These are phyloP conservation scores for Backusella luteola DNA, from an alignment of 192 early-diverging fungal genomes.

Conservation along the genomic window DNA sequence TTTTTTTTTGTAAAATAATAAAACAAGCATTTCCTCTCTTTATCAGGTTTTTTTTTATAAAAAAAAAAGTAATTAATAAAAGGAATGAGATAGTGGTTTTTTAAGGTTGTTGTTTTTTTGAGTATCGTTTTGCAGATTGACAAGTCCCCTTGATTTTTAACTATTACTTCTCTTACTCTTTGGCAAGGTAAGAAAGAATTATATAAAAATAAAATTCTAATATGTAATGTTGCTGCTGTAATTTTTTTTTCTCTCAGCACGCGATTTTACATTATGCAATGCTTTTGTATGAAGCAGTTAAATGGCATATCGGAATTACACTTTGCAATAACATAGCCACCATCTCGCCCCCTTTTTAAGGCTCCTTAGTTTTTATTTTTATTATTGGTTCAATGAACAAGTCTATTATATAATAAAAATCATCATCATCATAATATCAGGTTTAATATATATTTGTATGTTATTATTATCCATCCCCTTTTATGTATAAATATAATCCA, in stretches of 20 bases:
- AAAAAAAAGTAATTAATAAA: background rate
- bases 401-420: background rate
- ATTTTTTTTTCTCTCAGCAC: background rate
- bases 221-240: background rate
- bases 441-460: background rate
- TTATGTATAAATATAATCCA: background rate
- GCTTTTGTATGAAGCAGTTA: background rate
- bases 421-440: background rate
- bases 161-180: background rate
- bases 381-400: background rate
- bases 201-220: background rate
- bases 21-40: background rate
- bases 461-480: background rate
- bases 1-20: background rate
- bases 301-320: background rate
- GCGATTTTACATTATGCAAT: conserved; percentile 7
- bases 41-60: background rate
- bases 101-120: background rate
- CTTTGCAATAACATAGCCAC: background rate
- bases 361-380: background rate
- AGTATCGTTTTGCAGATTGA: background rate
- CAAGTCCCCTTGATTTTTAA: background rate
- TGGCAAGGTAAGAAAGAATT: background rate
- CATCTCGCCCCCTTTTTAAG: background rate
- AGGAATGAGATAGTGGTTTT: background rate